phyloP scores from a whole-genome alignment of 1,284 basidiomycete species.

The Ustilago cynodontis region DNA sequence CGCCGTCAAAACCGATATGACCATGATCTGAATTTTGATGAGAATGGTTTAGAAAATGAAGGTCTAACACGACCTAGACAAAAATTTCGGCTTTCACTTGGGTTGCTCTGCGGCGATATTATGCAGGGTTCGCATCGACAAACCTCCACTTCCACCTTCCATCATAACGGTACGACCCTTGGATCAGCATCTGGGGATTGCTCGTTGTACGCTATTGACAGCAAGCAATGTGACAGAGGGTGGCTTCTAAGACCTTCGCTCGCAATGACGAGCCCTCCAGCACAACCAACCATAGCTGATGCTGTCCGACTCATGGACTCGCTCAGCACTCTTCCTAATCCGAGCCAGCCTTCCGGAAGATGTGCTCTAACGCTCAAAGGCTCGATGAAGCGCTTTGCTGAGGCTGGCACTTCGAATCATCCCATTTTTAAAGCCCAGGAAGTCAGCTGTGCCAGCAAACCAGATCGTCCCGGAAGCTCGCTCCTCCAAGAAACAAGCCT shows the following conservation, averaged over 20 bases:
- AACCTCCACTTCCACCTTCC: neutral
- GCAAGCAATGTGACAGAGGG: no score
- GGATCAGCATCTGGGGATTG: no score
- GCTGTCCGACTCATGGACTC: constrained; percentile 37
- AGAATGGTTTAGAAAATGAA: neutral
- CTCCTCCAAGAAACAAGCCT: neutral
- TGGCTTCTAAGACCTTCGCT: no score
- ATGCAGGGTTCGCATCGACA: no score
- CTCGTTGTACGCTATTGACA: no score
- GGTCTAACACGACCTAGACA: no score
- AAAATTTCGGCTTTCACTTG: constrained; percentile 4
- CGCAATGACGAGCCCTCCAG: constrained; percentile 24
- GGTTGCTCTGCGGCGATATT: neutral
- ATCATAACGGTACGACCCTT: neutral
- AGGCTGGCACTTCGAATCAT: neutral
- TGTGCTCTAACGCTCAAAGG: neutral
- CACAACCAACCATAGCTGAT: constrained; percentile 37
- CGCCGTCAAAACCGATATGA: constrained; percentile 33
- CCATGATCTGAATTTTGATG: neutral
- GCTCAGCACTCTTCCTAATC: constrained; percentile 4
- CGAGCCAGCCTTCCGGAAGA: neutral
- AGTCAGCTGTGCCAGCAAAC: neutral
- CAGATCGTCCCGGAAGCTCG: neutral
- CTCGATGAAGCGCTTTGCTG: neutral
- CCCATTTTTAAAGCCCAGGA: neutral